Base-by-base conservation (phyloP, 2,329 filamentous ascomycete genomes). In the Lecanicillium sp. region DNA sequence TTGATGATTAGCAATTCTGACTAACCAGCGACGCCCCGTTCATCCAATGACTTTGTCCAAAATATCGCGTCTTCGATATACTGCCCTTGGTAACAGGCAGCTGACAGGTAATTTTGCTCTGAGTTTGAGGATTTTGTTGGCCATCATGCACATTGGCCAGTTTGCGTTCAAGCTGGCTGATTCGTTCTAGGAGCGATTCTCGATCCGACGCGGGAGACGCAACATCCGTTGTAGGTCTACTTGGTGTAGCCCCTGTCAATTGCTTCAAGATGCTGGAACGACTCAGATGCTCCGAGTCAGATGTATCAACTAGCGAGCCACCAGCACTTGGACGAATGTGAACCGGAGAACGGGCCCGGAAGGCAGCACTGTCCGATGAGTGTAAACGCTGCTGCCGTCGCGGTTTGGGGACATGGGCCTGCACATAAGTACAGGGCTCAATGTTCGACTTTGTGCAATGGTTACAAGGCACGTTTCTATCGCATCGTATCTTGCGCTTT, bases 401-500 rank as follows among this genome's bases (percentile, higher is more conserved):
- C 14, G 40, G 8, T 18, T 38, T 34, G 2, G 59, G 59, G 13
- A 54, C 44, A 29, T 62, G 58, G 28, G 56, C 48, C 25, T 62
- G 54, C 18, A 57, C 60, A 47, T 78, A 81, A 2, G 71, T 63
- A 48, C 78, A 82, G 15, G 63, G 62, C 5, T 67, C 62, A 29
- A 69, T 71, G 45, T 68, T 68, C 16, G 73, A 72, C 45, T 70
- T 69, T n/a, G 70, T 43, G 49, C 78, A 82, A 42, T 78, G 75
- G 43, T 62, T 67, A 48, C 78, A 82, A 1, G 78, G 78, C 6
- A 59, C 55, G 42, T 70, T 68, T 35, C 73, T 70, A 49, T 82
- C 71, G 50, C 78, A 82, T 33, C 69, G 67, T 42, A 81, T 71
- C 54, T 82, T 83, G 29, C 75, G 72, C 40, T 59, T 67, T 31